Conservation (phyloP, 2,329 filamentous ascomycete species). For the Fusarium falciforme region DNA sequence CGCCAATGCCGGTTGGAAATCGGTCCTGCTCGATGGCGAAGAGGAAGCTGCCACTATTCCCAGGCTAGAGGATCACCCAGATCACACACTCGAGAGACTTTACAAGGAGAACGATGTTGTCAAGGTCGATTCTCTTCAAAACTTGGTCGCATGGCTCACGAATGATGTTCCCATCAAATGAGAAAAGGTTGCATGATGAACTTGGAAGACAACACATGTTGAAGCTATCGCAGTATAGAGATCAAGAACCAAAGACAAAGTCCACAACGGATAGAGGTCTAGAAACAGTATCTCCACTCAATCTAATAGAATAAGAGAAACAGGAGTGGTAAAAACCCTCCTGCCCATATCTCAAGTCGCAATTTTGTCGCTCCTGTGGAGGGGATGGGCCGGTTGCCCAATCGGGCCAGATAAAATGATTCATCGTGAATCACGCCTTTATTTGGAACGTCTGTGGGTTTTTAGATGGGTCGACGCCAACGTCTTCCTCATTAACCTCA, state of each 20-base stretch:
- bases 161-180: background rate
- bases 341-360: background rate
- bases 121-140: conserved; percentile 19
- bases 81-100: background rate
- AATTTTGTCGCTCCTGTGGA: background rate
- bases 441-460: background rate
- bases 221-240: background rate
- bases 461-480: background rate
- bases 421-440: background rate
- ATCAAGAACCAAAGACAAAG: background rate
- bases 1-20: conserved; percentile 23
- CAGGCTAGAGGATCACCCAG: conserved; percentile 8
- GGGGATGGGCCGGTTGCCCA: background rate
- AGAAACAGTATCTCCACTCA: background rate
- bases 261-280: background rate
- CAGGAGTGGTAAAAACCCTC: background rate
- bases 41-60: conserved; percentile 6
- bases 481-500: background rate
- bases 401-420: background rate
- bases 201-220: background rate
- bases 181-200: background rate
- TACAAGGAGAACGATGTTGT: conserved; percentile 1
- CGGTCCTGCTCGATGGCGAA: conserved; percentile 23
- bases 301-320: background rate
- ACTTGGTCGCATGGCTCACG: conserved; percentile 20